Conservation (phyloP, 805 yeast genomes). For the Saturnispora saitoi region DNA sequence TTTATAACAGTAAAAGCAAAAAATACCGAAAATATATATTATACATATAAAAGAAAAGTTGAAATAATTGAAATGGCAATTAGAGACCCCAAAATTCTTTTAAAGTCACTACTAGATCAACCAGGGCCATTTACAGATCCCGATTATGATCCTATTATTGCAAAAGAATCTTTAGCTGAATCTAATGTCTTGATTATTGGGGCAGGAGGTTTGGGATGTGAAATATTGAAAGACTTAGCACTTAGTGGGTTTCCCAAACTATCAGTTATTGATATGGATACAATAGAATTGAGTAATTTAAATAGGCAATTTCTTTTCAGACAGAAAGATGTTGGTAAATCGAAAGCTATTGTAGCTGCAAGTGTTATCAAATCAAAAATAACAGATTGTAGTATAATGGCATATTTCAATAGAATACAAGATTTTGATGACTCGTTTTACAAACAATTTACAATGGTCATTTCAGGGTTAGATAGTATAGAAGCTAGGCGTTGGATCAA, state of each 20-base stretch:
- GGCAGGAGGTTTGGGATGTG: slow-evolving; percentile 83
- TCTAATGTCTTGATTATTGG: slow-evolving; percentile 46
- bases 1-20: neutral
- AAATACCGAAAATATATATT: neutral
- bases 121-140: slow-evolving; percentile 27
- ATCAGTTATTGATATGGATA: slow-evolving; percentile 75
- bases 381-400: slow-evolving; percentile 30
- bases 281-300: slow-evolving; percentile 66
- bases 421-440: slow-evolving; percentile 57
- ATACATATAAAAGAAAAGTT: neutral
- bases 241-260: slow-evolving; percentile 58
- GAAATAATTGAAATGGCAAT: neutral
- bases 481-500: slow-evolving; percentile 92
- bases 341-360: slow-evolving; percentile 64
- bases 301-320: slow-evolving; percentile 72
- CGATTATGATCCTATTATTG: slow-evolving; percentile 23
- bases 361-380: slow-evolving; percentile 40
- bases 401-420: slow-evolving; percentile 60
- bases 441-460: slow-evolving; percentile 55
- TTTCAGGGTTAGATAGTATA: slow-evolving; percentile 84
- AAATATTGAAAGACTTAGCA: slow-evolving; percentile 63
- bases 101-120: slow-evolving; percentile 8
- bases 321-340: slow-evolving; percentile 47
- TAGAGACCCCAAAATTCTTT: neutral
- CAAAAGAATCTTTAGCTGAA: slow-evolving; percentile 13